Base-by-base conservation (phyloP, 83 land plant species). In the Isoetes engelmannii region DNA sequence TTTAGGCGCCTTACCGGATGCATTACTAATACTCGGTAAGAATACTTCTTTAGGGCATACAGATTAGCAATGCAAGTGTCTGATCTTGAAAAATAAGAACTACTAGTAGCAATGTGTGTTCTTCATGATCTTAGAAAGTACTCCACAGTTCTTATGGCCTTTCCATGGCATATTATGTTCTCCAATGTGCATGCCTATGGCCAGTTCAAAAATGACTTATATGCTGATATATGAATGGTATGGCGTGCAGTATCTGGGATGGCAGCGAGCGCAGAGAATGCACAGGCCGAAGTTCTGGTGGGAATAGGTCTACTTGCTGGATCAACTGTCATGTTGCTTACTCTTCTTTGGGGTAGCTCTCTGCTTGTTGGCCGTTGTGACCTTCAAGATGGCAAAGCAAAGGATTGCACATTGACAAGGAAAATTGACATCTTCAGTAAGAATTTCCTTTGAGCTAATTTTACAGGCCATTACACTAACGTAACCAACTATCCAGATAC, bases 221-320 rank as follows among this genome's bases (percentile, higher is more conserved):
- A n/a, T n/a, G n/a, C n/a, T n/a, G n/a, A n/a, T n/a, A n/a, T n/a
- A n/a, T n/a, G n/a, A n/a, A n/a, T n/a, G n/a, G n/a, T n/a, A n/a
- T n/a, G n/a, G n/a, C n/a, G n/a, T 85, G 85, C 79, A 92, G 97
- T 85, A 17, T 92, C 97, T 60, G 97, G 97, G 43, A 68, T 92
- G 46, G 84, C 86, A 65, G 97, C 89, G 21, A 89, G 62, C 37
- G 74, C 56, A 69, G 85, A 80, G 21, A 69, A 75, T 20, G 94
- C 97, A 46, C 94, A 92, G 69, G 47, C 75, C 37, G 91, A 92
- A 65, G 97, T 92, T 19, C 71, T 85, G n/a, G 84, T 89, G 20
- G 97, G 97, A 63, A 92, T 92, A 88, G 94, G 97, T 0, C 65
- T 92, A 67, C 89, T 92, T 45, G 91, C 97, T 18, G 97, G 97